Percentiles rank a stretch among this genome's conserved stretches.
Evolutionary conservation across 768 basidiomycete species (phyloP).

Genomic region (Holtermannia corniformis): DNA sequence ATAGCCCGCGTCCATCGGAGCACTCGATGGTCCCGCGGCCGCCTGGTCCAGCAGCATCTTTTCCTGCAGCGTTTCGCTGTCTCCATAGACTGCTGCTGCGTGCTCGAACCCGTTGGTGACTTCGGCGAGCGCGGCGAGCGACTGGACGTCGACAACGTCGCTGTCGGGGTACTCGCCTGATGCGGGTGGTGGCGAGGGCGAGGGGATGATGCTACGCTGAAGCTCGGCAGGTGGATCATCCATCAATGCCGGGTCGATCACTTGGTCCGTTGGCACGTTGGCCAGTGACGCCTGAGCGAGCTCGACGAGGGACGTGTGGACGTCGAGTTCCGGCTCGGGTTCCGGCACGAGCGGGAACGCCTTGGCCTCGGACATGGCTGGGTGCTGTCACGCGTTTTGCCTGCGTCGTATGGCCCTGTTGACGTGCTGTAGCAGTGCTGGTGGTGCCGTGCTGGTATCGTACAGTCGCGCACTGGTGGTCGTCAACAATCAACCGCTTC

Average conservation of each 20-base stretch:
- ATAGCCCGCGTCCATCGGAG: background rate
- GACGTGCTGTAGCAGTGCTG: background rate
- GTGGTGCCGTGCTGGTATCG: background rate
- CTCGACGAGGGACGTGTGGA: background rate
- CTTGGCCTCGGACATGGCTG: too few relatives aligned
- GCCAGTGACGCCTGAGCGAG: background rate
- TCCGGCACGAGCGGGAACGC: too few relatives aligned
- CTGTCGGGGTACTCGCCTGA: background rate
- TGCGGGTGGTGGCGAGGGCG: background rate
- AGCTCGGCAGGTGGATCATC: background rate
- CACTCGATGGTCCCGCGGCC: background rate
- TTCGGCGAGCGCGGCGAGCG: background rate
- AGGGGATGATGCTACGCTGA: background rate
- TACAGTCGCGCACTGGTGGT: too few relatives aligned
- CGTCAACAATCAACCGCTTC: background rate
- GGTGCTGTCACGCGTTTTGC: too few relatives aligned
- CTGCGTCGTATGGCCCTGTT: background rate
- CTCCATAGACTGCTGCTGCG: background rate
- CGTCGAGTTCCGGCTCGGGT: too few relatives aligned
- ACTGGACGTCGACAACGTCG: background rate
- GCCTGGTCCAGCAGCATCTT: too few relatives aligned
- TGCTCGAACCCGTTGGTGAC: background rate
- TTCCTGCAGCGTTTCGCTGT: background rate
- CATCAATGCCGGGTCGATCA: background rate
- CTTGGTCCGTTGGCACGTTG: background rate